Evolutionary conservation across 2,329 filamentous ascomycete species (phyloP), one percentile per base, ranked within the genome.

Genomic region (Thielaviopsis euricoi): DNA sequence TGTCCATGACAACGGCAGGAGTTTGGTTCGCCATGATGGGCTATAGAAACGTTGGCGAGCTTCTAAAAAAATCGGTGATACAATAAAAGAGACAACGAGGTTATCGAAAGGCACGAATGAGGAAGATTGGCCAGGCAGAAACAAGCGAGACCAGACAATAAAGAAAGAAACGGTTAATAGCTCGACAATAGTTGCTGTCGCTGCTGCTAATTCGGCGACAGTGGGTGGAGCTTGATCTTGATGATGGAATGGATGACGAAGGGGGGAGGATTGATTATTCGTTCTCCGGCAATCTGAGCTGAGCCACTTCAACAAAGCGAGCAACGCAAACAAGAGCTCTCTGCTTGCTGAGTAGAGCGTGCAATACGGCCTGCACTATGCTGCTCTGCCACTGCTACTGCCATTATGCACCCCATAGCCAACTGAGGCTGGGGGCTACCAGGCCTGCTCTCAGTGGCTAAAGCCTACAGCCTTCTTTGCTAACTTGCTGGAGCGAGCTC

Each of bases 1-100:
- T 98, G 93, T 98, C 93, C 91, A 98, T 98, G 89, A 98, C 93
- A 96, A 98, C 93, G 87, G 93, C 93, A 68, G 93, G 93, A 71
- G 93, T 97, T 83, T 97, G 91, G 76, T 87, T 86, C 70, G 93
- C 91, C 93, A 98, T 98, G 66, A 60, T 66, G 66, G 49, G 54
- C 54, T 56, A 23, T 43, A 50, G 53, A 55, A 62, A 57, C 58
- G 57, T 22, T 56, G 50, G 52, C 7, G 46, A 51, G 50, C 50
- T 52, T 52, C 29, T 15, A 29, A 51, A 53, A 29, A 51, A 53
- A 52, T 50, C n/a, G 49, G 40, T 26, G 21, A 52, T 48, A 29
- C 53, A 40, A 22, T 37, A 46, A 50, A 50, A 51, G 22, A n/a
- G 43, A 48, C 21, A n/a, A n/a, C n/a, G 43, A 48, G 43, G 43